Evolutionary conservation across 2,329 filamentous ascomycete species (phyloP).

Genomic region (Pestalotiopsis sp.): DNA sequence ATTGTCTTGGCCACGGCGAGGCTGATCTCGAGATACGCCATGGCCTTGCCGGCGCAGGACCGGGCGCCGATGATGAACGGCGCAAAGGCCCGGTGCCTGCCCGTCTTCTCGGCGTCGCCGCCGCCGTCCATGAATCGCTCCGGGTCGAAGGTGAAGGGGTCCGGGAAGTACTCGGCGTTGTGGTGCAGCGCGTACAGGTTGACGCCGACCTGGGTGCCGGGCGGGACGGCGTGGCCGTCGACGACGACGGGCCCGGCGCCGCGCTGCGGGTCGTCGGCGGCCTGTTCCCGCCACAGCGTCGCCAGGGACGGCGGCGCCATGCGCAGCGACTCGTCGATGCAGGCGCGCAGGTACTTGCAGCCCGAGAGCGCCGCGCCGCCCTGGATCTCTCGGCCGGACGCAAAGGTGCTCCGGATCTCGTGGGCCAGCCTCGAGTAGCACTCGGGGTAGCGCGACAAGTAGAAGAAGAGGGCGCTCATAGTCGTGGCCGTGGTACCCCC

Average conservation of each 20-base stretch:
- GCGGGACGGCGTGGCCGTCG: slow-evolving; percentile 30
- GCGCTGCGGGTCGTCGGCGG: background rate
- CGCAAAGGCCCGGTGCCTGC: slow-evolving; percentile 17
- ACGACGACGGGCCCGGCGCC: slow-evolving; percentile 18
- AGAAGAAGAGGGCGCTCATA: slow-evolving; percentile 34
- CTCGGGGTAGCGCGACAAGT: slow-evolving; percentile 29
- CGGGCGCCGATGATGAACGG: slow-evolving; percentile 36
- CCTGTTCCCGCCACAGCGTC: slow-evolving; percentile 32
- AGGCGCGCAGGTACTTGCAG: slow-evolving; percentile 43
- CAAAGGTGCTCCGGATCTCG: slow-evolving; percentile 36
- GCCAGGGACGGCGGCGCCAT: slow-evolving; percentile 41
- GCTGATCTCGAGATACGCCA: slow-evolving; percentile 22
- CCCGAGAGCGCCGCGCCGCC: slow-evolving; percentile 30
- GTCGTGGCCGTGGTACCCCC: slow-evolving; percentile 33
- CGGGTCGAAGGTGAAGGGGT: slow-evolving; percentile 28
- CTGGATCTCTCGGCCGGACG: slow-evolving; percentile 26
- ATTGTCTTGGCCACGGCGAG: slow-evolving; percentile 21
- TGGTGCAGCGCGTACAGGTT: slow-evolving; percentile 36
- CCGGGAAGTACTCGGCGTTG: slow-evolving; percentile 27
- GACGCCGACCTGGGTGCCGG: slow-evolving; percentile 31
- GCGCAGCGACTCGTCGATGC: slow-evolving; percentile 47
- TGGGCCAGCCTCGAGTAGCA: slow-evolving; percentile 25
- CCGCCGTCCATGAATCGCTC: slow-evolving; percentile 32
- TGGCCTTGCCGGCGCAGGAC: slow-evolving; percentile 33
- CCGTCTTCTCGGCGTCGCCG: slow-evolving; percentile 11